These are phyloP conservation scores for Dysphania ambrosioides DNA, from an alignment of 148 eudicot species.

Conservation along the genomic window DNA sequence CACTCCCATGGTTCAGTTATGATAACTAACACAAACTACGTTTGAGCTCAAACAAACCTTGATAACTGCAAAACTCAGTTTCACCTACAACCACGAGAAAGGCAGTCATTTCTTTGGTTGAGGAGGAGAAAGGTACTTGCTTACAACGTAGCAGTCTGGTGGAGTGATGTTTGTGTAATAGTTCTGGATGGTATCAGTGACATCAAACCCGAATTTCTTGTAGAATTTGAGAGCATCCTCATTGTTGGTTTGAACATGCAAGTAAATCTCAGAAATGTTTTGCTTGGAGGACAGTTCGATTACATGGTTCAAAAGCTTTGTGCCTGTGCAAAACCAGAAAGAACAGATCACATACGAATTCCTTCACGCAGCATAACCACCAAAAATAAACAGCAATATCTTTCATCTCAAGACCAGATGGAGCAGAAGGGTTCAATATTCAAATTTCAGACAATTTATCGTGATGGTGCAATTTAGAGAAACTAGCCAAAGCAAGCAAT, in stretches of 20 bases:
- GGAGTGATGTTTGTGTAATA: slow-evolving; percentile 83
- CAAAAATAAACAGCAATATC: background rate
- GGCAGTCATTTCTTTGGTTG: slow-evolving; percentile 44
- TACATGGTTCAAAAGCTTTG: slow-evolving; percentile 71
- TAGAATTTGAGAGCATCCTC: slow-evolving; percentile 88
- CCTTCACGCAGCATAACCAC: background rate
- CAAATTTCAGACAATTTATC: background rate
- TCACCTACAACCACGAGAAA: background rate
- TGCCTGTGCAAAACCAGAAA: slow-evolving; percentile 45
- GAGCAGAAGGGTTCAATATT: too few relatives aligned
- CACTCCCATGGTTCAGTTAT: background rate
- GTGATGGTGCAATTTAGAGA: background rate
- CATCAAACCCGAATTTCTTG: slow-evolving; percentile 87
- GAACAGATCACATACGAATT: background rate
- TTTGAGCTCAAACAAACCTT: background rate
- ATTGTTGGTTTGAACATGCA: slow-evolving; percentile 95
- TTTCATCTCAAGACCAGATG: background rate
- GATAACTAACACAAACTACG: background rate
- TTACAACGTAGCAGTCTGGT: slow-evolving; percentile 78
- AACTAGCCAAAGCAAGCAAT: background rate
- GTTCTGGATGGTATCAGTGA: slow-evolving; percentile 81
- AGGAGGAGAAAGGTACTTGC: slow-evolving; percentile 48
- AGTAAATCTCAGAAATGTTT: slow-evolving; percentile 71
- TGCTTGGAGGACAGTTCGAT: slow-evolving; percentile 71
- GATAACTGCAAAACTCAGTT: slow-evolving; percentile 16